Evolutionary conservation across 2,329 filamentous ascomycete species (phyloP).

Genomic region (Sphaerulina populicola): DNA sequence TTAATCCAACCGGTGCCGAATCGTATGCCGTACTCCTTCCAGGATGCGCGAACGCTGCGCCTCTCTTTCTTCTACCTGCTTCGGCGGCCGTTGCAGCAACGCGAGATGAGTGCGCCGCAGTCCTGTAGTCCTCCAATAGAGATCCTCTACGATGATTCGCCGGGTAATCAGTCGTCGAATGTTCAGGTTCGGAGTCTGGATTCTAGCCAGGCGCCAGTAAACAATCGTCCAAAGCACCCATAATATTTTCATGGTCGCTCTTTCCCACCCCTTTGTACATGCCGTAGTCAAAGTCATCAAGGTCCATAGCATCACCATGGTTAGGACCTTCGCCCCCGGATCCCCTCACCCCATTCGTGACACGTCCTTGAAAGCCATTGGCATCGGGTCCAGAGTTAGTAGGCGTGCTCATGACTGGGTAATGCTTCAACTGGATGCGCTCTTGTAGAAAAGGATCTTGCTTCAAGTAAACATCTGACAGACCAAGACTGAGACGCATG

Average conservation of each 20-base stretch:
- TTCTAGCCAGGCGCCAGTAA: slow-evolving; percentile 25
- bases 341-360: slow-evolving; percentile 21
- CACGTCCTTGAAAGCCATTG: neutral
- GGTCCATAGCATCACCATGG: slow-evolving; percentile 30
- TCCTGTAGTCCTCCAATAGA: slow-evolving; percentile 3
- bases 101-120: neutral
- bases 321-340: slow-evolving; percentile 22
- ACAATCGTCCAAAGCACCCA: slow-evolving; percentile 36
- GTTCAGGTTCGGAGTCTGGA: slow-evolving; percentile 8
- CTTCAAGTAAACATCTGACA: slow-evolving; percentile 66
- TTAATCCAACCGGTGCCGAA: too few species aligned
- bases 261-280: slow-evolving; percentile 34
- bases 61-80: too few species aligned
- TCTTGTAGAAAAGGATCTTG: slow-evolving; percentile 69
- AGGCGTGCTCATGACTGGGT: slow-evolving; percentile 16
- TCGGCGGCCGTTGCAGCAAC: too few species aligned
- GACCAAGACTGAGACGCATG: slow-evolving; percentile 63
- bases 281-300: slow-evolving; percentile 29
- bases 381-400: neutral
- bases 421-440: slow-evolving; percentile 47
- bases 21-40: too few species aligned
- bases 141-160: neutral
- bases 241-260: slow-evolving; percentile 27
- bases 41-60: too few species aligned
- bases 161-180: slow-evolving; percentile 1